Base-by-base conservation (phyloP, 768 basidiomycete genomes). In the Zangia roseola region DNA sequence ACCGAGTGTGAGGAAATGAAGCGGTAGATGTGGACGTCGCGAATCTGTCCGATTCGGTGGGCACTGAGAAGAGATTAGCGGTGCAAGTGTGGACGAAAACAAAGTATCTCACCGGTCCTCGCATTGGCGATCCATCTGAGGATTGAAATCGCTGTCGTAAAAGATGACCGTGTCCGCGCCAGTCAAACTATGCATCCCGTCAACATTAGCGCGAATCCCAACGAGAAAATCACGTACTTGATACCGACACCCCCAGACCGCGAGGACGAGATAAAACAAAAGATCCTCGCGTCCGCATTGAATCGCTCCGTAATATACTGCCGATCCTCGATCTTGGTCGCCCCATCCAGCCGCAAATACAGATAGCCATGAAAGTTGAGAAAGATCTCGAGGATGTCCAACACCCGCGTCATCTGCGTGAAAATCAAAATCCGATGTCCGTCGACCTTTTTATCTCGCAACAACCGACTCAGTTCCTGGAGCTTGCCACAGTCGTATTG, bases 401-500 rank as follows among this genome's bases (percentile, higher is more conserved):
- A 77, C 26, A 98, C 86, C 51, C 79, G 78, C 25, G 94, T 95
- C 94, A 97, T 97, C 61, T 98, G 94, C 0, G 94, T 97, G 69
- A 98, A 98, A 54, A 98, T 94, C 40, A 98, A 76, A 21, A 90
- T 78, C 7, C 94, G 87, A 63, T 97, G 94, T 0, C 93, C 92
- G 6, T 83, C 91, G 0, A 83, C 81, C 62, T 94, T 92, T 68
- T 83, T 88, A 66, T 89, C 81, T 38, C 91, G 82, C 10, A 98
- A 74, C 23, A 98, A 73, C 21, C 71, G 72, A n/a, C 83, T 80
- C 8, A 98, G 80, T 48, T 84, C 79, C 60, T 97, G 94, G 12
- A 98, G 78, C 62, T 98, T 98, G 38, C 94, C 94, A 60, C 94
- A 97, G 65, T 98, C 94, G 64, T 93, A 97, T 63, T 97, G 94